Conservation (phyloP, 495 filamentous ascomycete genomes). For the Podospora sp. region DNA sequence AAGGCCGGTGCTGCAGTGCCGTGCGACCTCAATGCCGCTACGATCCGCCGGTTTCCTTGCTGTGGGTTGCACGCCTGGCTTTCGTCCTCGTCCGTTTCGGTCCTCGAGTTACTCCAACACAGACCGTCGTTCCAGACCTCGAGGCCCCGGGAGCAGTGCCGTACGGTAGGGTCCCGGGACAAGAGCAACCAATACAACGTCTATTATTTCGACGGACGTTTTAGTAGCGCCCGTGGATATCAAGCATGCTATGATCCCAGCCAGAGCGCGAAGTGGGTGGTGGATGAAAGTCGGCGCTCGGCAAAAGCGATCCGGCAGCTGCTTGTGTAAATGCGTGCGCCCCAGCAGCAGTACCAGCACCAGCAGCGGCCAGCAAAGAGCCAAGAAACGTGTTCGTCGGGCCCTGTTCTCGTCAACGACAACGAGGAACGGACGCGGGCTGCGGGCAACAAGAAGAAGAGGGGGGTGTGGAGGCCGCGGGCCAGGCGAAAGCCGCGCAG, state of each 20-base stretch:
- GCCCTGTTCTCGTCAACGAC: not conserved
- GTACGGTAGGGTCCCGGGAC: constrained; percentile 28
- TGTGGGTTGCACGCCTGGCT: constrained; percentile 26
- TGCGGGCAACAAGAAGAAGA: not conserved
- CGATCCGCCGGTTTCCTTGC: constrained; percentile 24
- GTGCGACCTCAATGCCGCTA: constrained; percentile 41
- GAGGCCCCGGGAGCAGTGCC: constrained; percentile 29
- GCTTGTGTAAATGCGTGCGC: constrained; percentile 23
- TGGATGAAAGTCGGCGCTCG: constrained; percentile 26
- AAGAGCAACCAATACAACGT: constrained; percentile 35
- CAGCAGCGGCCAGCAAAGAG: not conserved
- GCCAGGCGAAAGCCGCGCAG: not conserved
- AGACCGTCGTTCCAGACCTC: not conserved
- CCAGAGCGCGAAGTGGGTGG: constrained; percentile 15
- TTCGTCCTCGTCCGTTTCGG: constrained; percentile 17
- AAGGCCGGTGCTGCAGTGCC: constrained; percentile 37
- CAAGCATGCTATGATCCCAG: constrained; percentile 22
- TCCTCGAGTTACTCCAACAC: constrained; percentile 1
- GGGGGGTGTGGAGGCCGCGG: not conserved
- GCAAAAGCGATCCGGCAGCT: constrained; percentile 31
- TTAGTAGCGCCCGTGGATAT: constrained; percentile 34
- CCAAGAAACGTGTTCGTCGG: not conserved
- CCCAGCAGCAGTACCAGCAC: constrained; percentile 8
- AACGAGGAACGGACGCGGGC: not conserved
- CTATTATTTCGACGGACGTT: constrained; percentile 31